Evolutionary conservation across 2,329 filamentous ascomycete genomes (phyloP).

Genomic region (Aspergillus pseudoglaucus): DNA sequence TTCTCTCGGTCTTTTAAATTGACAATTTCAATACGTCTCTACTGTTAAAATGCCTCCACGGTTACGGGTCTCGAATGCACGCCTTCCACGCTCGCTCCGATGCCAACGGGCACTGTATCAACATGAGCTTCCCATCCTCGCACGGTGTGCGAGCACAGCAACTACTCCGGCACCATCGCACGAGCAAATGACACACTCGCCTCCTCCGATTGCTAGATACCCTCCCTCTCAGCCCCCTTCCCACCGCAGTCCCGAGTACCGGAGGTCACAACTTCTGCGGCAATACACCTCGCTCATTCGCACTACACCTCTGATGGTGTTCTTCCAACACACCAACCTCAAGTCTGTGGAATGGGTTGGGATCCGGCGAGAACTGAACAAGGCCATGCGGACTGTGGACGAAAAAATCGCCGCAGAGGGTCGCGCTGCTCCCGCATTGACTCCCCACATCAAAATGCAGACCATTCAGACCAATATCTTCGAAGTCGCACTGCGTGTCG

Average conservation of each 20-base stretch:
- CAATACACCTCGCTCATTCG: constrained; percentile 84
- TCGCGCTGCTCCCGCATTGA: constrained; percentile 40
- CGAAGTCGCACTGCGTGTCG: constrained; percentile 72
- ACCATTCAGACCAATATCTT: constrained; percentile 88
- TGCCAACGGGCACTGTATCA: constrained; percentile 31
- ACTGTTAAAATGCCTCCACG: constrained; percentile 47
- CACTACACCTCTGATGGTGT: constrained; percentile 73
- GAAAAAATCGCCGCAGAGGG: constrained; percentile 56
- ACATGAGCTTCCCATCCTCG: constrained; percentile 35
- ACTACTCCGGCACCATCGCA: constrained; percentile 49
- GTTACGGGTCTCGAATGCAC: constrained; percentile 37
- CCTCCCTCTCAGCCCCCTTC: constrained; percentile 74
- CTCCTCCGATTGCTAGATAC: constrained; percentile 44
- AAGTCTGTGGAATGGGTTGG: constrained; percentile 68
- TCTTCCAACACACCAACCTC: constrained; percentile 78
- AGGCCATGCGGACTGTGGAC: constrained; percentile 59
- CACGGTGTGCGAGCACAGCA: constrained; percentile 35
- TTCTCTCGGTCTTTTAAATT: constrained; percentile 6
- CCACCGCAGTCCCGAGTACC: constrained; percentile 75
- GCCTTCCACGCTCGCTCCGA: constrained; percentile 29
- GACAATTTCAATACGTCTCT: constrained; percentile 1
- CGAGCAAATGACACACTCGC: constrained; percentile 41
- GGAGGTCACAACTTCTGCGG: constrained; percentile 82
- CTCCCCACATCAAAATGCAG: constrained; percentile 65
- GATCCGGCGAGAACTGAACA: constrained; percentile 62